Evolutionary conservation across 768 basidiomycete genomes (phyloP).

Genomic region (Chlorophyllum brunneum): DNA sequence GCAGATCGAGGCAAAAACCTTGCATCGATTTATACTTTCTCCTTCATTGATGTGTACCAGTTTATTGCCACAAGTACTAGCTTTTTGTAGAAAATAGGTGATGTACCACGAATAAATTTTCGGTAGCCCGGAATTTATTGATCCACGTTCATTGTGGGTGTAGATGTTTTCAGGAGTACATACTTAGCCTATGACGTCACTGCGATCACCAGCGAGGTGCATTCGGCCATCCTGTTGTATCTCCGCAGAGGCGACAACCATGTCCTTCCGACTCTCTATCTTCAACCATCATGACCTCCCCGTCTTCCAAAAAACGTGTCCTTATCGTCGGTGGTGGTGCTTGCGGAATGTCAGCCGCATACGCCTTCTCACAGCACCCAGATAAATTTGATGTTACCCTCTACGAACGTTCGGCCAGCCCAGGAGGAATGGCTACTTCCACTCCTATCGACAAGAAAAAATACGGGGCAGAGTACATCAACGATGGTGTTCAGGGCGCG

Average conservation of each 20-base stretch:
- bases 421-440: constrained; percentile 30
- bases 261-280: too few species aligned
- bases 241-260: too few species aligned
- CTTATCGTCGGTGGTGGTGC: constrained; percentile 29
- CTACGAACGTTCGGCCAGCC: constrained; percentile 24
- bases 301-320: constrained; percentile 17
- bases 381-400: constrained; percentile 24
- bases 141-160: too few species aligned
- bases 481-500: constrained; percentile 31
- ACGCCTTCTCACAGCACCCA: constrained; percentile 27
- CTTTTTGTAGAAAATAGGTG: too few species aligned
- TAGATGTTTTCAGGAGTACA: background rate
- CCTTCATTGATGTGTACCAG: too few species aligned
- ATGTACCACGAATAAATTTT: too few species aligned
- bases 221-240: too few species aligned
- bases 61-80: too few species aligned
- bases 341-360: constrained; percentile 29
- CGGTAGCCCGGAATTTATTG: background rate
- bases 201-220: too few species aligned
- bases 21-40: too few species aligned
- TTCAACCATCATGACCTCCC: background rate
- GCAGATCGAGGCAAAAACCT: too few species aligned
- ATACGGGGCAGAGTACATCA: constrained; percentile 28
- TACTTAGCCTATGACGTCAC: background rate
- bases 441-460: constrained; percentile 20